A percentile compares a stretch with the other conserved stretches of the same genome.
Evolutionary conservation across 768 basidiomycete species (phyloP).

Genomic region (Suillus subluteus): DNA sequence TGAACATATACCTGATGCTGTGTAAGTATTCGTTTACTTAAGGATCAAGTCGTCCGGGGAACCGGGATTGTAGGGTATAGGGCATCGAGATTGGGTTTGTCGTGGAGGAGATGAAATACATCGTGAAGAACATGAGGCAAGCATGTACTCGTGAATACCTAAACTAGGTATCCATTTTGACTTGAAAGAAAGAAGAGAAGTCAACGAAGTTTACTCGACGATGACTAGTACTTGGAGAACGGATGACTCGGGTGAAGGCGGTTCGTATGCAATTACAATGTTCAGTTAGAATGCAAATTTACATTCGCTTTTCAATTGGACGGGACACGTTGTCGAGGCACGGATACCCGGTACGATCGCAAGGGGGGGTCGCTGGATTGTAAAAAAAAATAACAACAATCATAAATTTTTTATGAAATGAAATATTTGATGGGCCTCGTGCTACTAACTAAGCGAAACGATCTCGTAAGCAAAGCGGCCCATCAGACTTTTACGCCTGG

Average conservation of each 20-base stretch:
- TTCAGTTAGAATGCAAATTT: neutral
- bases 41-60: slow-evolving; percentile 10
- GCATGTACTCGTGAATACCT: neutral
- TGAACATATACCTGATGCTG: neutral
- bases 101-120: slow-evolving; percentile 7
- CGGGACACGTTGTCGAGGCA: slow-evolving; percentile 4
- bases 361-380: neutral
- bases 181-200: neutral
- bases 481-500: slow-evolving; percentile 6
- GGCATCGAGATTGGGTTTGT: slow-evolving; percentile 8
- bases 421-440: slow-evolving; percentile 11
- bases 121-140: slow-evolving; percentile 2
- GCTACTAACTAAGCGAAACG: neutral
- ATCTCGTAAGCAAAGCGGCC: slow-evolving; percentile 4
- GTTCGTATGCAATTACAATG: neutral
- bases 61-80: neutral
- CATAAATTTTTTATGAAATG: neutral
- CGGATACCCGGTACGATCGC: slow-evolving; percentile 3
- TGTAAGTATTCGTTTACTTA: neutral
- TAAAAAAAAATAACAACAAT: neutral
- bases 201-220: neutral
- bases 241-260: neutral
- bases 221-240: neutral
- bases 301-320: neutral
- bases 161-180: neutral